Conservation (phyloP, 2,329 filamentous ascomycete genomes). For the Rosellinia necatrix region DNA sequence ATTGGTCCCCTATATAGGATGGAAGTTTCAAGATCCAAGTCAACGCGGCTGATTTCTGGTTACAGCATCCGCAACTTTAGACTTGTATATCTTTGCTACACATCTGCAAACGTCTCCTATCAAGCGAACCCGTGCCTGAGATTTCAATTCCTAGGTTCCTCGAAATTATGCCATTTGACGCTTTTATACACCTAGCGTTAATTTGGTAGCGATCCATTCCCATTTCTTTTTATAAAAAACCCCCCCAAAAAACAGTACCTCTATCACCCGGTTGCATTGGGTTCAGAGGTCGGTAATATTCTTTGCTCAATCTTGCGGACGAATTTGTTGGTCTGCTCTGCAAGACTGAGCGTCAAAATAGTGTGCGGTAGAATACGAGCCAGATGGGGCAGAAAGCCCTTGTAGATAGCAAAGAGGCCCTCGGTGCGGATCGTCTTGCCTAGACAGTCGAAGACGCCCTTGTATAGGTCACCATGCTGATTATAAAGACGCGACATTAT, state of each 20-base stretch:
- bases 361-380: constrained; percentile 95
- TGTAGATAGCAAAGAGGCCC: constrained; percentile 91
- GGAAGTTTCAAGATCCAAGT: neutral
- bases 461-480: constrained; percentile 97
- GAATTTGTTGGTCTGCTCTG: constrained; percentile 95
- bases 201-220: neutral
- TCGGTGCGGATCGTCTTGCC: constrained; percentile 90
- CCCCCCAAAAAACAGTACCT: too few species aligned
- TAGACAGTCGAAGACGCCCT: constrained; percentile 88
- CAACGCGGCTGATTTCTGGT: neutral
- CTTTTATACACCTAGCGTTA: neutral
- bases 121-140: neutral
- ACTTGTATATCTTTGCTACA: neutral
- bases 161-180: neutral
- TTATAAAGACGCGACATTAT: constrained; percentile 99
- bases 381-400: constrained; percentile 94
- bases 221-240: too few species aligned
- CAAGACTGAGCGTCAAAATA: constrained; percentile 87
- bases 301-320: constrained; percentile 76
- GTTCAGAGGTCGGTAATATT: constrained; percentile 51
- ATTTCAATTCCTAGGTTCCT: neutral
- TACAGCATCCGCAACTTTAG: too few species aligned
- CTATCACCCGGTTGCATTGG: constrained; percentile 35
- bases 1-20: neutral
- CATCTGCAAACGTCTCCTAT: neutral